Evolutionary conservation across 352 stramenopile genomes (phyloP).

Genomic region (Phytophthora pseudosyringae): DNA sequence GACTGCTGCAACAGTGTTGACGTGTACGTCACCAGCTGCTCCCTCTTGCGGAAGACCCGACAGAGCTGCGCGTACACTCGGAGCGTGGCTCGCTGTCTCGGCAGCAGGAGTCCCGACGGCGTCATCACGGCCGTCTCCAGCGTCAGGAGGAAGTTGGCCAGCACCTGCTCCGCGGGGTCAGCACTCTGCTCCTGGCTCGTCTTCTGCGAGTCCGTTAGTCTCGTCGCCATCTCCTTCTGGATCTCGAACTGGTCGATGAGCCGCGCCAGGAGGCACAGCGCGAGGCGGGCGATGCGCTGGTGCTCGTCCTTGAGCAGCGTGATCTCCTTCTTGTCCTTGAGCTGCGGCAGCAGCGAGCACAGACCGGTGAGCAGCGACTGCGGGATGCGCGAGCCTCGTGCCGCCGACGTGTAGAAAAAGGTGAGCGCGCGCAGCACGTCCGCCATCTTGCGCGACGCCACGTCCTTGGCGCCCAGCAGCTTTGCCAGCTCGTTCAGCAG

Average conservation of each 20-base stretch:
- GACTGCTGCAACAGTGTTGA: conserved; percentile 60
- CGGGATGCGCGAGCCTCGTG: conserved; percentile 45
- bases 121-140: conserved; percentile 60
- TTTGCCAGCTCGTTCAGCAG: conserved; percentile 84
- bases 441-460: conserved; percentile 71
- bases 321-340: conserved; percentile 79
- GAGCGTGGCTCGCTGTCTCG: conserved; percentile 57
- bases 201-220: conserved; percentile 26
- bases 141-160: conserved; percentile 51
- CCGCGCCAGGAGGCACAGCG: conserved; percentile 65
- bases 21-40: conserved; percentile 50
- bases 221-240: conserved; percentile 24
- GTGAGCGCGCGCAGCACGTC: conserved; percentile 74
- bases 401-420: conserved; percentile 76
- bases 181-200: conserved; percentile 43
- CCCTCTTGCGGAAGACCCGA: conserved; percentile 51
- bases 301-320: conserved; percentile 53
- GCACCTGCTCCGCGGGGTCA: conserved; percentile 50
- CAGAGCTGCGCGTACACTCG: conserved; percentile 72
- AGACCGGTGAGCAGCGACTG: conserved; percentile 77
- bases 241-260: conserved; percentile 74
- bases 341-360: conserved; percentile 60
- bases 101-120: conserved; percentile 43
- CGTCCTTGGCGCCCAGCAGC: conserved; percentile 62
- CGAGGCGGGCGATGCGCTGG: conserved; percentile 65